phyloP scores from a whole-genome alignment of 2,329 filamentous ascomycete genomes.

The Monosporascus ibericus region DNA sequence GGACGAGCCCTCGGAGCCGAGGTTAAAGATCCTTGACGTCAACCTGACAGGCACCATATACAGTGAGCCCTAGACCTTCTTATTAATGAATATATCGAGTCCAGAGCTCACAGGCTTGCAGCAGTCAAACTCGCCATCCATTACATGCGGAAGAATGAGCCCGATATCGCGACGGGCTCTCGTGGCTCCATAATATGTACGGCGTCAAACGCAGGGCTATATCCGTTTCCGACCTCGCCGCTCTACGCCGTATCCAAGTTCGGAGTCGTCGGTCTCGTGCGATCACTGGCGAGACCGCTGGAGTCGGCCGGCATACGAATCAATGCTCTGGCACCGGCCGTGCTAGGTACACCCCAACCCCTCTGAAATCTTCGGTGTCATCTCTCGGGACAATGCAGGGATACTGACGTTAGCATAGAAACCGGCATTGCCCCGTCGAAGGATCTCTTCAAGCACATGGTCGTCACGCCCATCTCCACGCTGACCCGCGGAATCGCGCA shows the following conservation, averaged over 20 bases:
- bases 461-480: slow-evolving; percentile 44
- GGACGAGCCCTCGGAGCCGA: slow-evolving; percentile 20
- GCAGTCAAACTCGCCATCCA: slow-evolving; percentile 43
- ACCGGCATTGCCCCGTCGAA: slow-evolving; percentile 39
- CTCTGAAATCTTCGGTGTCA: no score
- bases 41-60: slow-evolving; percentile 36
- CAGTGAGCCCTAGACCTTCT: slow-evolving; percentile 26
- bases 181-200: slow-evolving; percentile 45
- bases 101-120: slow-evolving; percentile 15
- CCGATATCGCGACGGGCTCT: slow-evolving; percentile 18
- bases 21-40: slow-evolving; percentile 23
- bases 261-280: slow-evolving; percentile 42
- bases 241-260: slow-evolving; percentile 43
- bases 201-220: slow-evolving; percentile 46
- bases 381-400: no score
- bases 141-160: slow-evolving; percentile 41
- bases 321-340: slow-evolving; percentile 44
- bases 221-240: slow-evolving; percentile 44
- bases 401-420: slow-evolving; percentile 21
- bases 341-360: slow-evolving; percentile 32
- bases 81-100: not conserved
- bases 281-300: slow-evolving; percentile 37
- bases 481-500: slow-evolving; percentile 36
- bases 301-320: slow-evolving; percentile 38
- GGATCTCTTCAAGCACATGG: slow-evolving; percentile 40